Percentiles rank a stretch among this genome's conserved stretches.
Evolutionary conservation across 1,284 basidiomycete genomes (phyloP).

Genomic region (Neonothopanus nambi): DNA sequence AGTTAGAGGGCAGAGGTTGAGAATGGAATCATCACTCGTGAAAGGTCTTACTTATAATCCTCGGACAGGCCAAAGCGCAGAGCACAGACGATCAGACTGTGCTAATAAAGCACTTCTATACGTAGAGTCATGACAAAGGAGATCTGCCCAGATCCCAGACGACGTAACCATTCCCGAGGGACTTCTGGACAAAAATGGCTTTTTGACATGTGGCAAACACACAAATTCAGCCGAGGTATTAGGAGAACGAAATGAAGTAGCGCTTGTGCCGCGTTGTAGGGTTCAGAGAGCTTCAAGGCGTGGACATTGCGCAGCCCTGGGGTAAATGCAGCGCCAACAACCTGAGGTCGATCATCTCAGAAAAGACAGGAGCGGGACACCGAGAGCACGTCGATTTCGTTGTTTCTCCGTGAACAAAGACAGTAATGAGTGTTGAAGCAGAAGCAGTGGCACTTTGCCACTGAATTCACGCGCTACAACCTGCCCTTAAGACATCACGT

Average conservation of each 20-base stretch:
- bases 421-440: no score
- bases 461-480: no score
- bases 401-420: no score
- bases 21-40: background rate
- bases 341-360: no score
- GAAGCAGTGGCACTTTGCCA: no score
- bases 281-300: no score
- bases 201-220: constrained; percentile 9
- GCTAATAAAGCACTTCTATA: background rate
- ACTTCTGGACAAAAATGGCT: background rate
- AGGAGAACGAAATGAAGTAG: background rate
- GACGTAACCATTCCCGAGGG: background rate
- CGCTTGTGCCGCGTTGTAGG: constrained; percentile 7
- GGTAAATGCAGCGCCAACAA: no score
- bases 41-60: constrained; percentile 2
- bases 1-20: background rate
- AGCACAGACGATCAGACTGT: background rate
- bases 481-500: no score
- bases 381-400: no score
- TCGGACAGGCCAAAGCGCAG: constrained; percentile 2
- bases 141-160: background rate
- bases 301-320: no score
- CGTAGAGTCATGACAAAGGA: background rate
- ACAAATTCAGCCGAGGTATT: background rate
- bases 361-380: no score